Evolutionary conservation across 345 rosid genomes (phyloP).

Genomic region (Aquilaria sinensis): DNA sequence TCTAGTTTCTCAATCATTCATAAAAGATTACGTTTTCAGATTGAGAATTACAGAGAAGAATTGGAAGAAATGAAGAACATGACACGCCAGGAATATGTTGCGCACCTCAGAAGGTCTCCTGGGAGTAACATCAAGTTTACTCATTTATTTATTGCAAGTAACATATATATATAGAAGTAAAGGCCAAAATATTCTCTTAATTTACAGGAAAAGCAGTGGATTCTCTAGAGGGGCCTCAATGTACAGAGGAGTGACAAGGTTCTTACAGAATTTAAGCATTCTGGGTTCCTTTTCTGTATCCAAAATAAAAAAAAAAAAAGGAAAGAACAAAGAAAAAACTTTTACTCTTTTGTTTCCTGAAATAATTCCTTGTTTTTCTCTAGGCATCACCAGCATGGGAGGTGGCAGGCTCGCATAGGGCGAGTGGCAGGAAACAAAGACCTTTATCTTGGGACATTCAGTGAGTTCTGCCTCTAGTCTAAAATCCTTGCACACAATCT

Average conservation of each 20-base stretch:
- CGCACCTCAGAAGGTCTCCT: slow-evolving; percentile 60
- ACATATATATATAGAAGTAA: neutral
- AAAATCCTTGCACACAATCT: slow-evolving; percentile 1
- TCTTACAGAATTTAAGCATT: slow-evolving; percentile 1
- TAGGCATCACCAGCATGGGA: slow-evolving; percentile 85
- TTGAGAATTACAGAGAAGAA: slow-evolving; percentile 54
- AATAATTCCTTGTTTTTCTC: neutral
- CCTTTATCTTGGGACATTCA: slow-evolving; percentile 82
- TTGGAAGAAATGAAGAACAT: slow-evolving; percentile 74
- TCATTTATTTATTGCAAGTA: neutral
- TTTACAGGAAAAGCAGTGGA: slow-evolving; percentile 74
- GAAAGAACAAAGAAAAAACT: neutral
- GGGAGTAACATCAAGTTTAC: neutral
- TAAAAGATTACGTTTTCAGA: slow-evolving; percentile 23
- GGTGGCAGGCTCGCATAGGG: slow-evolving; percentile 90
- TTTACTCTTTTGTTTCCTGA: neutral
- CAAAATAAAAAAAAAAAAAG: neutral
- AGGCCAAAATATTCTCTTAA: neutral
- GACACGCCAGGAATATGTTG: slow-evolving; percentile 80
- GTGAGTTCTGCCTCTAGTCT: slow-evolving; percentile 29
- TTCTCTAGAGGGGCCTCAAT: slow-evolving; percentile 86
- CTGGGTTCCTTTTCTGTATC: neutral
- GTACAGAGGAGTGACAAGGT: slow-evolving; percentile 90
- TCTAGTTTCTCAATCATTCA: neutral
- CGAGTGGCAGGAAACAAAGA: slow-evolving; percentile 89